These are phyloP conservation scores for Pseudogymnoascus sp. DNA, from an alignment of 2,329 filamentous ascomycete genomes.

Conservation along the genomic window DNA sequence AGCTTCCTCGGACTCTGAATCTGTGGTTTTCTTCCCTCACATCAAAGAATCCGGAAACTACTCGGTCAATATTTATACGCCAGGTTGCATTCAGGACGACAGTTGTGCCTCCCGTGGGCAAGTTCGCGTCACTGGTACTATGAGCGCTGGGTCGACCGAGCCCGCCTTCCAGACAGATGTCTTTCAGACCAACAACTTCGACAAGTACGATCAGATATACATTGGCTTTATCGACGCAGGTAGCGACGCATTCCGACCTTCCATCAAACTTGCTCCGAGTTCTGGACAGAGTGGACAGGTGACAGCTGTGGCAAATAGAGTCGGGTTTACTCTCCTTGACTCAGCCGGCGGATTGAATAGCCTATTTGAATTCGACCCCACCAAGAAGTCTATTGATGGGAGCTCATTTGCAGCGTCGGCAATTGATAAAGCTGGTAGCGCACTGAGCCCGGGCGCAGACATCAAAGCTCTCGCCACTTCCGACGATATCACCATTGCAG, in stretches of 20 bases:
- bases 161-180: slow-evolving; percentile 53
- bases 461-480: slow-evolving; percentile 62
- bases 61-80: slow-evolving; percentile 83
- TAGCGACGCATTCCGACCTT: slow-evolving; percentile 66
- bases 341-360: slow-evolving; percentile 79
- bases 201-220: slow-evolving; percentile 94
- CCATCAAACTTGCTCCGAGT: slow-evolving; percentile 68
- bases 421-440: slow-evolving; percentile 68
- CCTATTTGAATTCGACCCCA: slow-evolving; percentile 80
- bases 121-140: slow-evolving; percentile 70
- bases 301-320: slow-evolving; percentile 80
- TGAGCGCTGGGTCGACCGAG: slow-evolving; percentile 44
- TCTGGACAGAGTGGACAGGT: slow-evolving; percentile 55
- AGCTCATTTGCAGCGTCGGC: slow-evolving; percentile 62
- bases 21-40: slow-evolving; percentile 74
- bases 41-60: slow-evolving; percentile 88
- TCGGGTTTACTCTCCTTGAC: slow-evolving; percentile 68
- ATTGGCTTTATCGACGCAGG: slow-evolving; percentile 75
- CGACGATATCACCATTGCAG: slow-evolving; percentile 63
- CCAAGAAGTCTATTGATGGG: slow-evolving; percentile 47
- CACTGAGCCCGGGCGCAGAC: slow-evolving; percentile 58
- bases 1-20: slow-evolving; percentile 49
- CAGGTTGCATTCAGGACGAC: slow-evolving; percentile 75
- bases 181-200: slow-evolving; percentile 88
- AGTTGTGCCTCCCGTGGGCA: slow-evolving; percentile 70